Conservation (phyloP, 495 filamentous ascomycete species). For the Hypoxylon perforatum region DNA sequence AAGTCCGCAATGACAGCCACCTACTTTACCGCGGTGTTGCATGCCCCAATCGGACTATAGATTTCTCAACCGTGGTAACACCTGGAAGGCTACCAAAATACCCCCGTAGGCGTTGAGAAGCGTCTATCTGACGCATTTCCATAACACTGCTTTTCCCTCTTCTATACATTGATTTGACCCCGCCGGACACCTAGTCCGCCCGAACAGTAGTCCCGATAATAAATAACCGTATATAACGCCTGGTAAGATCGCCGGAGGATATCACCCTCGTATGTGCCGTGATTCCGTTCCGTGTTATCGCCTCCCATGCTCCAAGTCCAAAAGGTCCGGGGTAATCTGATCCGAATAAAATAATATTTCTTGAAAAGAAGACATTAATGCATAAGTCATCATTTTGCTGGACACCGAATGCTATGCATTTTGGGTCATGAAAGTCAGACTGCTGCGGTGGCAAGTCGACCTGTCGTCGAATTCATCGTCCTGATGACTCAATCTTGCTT, state of each 20-base stretch:
- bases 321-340: constrained; percentile 6
- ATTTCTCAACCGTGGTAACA: constrained; percentile 1
- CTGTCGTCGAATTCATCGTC: constrained; percentile 2
- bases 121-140: constrained; percentile 10
- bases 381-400: constrained; percentile 13
- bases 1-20: not conserved
- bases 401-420: constrained; percentile 17
- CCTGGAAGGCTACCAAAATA: not conserved
- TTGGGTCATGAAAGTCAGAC: not conserved
- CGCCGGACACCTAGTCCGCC: constrained; percentile 15
- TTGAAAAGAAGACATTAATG: constrained; percentile 21
- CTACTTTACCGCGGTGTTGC: not conserved
- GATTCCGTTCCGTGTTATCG: constrained; percentile 25
- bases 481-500: not conserved
- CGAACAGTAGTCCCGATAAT: constrained; percentile 20
- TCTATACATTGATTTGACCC: constrained; percentile 20
- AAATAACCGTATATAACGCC: constrained; percentile 31
- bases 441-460: constrained; percentile 10
- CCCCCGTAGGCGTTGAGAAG: constrained; percentile 4
- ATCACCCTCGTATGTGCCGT: constrained; percentile 29
- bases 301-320: constrained; percentile 18
- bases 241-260: constrained; percentile 19
- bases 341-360: constrained; percentile 21
- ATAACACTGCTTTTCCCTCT: constrained; percentile 34
- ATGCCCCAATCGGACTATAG: constrained; percentile 3